Evolutionary conservation across 208 protist species (phyloP), one percentile per base, ranked within the genome.

Genomic region (Tritrichomonas musculus): DNA sequence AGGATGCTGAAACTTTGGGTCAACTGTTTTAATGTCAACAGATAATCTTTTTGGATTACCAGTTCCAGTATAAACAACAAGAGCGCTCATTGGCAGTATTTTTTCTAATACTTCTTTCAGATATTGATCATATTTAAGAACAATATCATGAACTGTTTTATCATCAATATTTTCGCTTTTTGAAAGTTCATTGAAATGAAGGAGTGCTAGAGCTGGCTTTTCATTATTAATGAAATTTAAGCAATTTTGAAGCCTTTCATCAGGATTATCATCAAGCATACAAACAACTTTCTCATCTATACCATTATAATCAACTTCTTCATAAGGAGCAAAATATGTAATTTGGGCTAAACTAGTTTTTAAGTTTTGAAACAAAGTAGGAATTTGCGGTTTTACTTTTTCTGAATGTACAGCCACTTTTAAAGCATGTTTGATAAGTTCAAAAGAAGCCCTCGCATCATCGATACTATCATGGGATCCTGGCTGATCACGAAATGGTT

Each of bases 401-500:
- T 33, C 47, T 39, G 41, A 60, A 60, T 44, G 47, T 30, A 88
- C 27, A 0, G 14, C 13, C 27, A 47, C 41, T 39, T 55, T 60
- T 33, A 88, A 36, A 53, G 44, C 20, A 36, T 57, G 44, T 39
- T 57, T 53, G 17, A 72, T 55, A 47, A 92, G 53, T 50, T 92
- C 88, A 9, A 92, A 33, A n/a, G 88, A 36, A 17, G 88, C 88
- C 33, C 36, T 33, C 22, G 88, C 88, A 72, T 92, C 88, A 36
- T 92, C 88, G 13, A 50, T 36, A 30, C 50, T 69, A 50, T 64
- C 33, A 72, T 92, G 88, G 0, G n/a, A 50, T 64, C 36, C 50
- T 20, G n/a, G 13, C 1, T 66, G 41, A 30, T 64, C 27, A 22
- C 57, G 17, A 41, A 92, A 72, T 33, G 88, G 50, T 49, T 92